Conservation (phyloP, 2,329 filamentous ascomycete species). For the Talaromyces verruculosus region DNA sequence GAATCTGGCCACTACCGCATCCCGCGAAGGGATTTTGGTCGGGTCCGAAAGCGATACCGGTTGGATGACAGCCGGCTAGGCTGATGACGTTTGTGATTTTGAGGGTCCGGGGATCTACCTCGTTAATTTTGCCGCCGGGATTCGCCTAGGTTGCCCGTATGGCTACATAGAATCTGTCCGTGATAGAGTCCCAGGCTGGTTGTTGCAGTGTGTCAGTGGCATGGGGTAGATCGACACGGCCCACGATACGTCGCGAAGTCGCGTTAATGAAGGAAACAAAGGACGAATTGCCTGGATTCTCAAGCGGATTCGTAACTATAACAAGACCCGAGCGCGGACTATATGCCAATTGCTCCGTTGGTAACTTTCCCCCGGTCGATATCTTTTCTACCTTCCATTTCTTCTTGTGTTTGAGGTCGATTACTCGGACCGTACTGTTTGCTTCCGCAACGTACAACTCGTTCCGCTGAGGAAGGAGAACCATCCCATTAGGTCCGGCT, state of each 20-base stretch:
- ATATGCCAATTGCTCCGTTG: background rate
- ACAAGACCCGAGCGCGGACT: background rate
- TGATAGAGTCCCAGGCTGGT: background rate
- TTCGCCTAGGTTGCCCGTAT: background rate
- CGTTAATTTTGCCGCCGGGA: constrained; percentile 2
- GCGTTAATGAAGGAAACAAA: background rate
- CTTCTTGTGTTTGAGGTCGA: background rate
- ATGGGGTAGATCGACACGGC: background rate
- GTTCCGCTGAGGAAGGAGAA: background rate
- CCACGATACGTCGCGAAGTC: background rate
- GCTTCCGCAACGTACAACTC: constrained; percentile 7
- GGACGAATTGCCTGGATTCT: background rate
- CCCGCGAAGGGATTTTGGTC: background rate
- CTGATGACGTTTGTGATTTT: background rate
- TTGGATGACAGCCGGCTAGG: background rate
- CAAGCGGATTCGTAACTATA: background rate
- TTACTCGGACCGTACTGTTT: background rate
- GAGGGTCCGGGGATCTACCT: background rate
- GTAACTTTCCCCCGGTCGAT: background rate
- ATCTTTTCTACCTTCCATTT: background rate
- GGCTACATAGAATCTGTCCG: background rate
- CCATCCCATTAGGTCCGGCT: background rate
- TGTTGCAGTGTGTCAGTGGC: background rate
- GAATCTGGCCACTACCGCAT: background rate
- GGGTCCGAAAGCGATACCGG: background rate